Conservation (phyloP, 805 yeast genomes). For the Wickerhamomyces silvicola region DNA sequence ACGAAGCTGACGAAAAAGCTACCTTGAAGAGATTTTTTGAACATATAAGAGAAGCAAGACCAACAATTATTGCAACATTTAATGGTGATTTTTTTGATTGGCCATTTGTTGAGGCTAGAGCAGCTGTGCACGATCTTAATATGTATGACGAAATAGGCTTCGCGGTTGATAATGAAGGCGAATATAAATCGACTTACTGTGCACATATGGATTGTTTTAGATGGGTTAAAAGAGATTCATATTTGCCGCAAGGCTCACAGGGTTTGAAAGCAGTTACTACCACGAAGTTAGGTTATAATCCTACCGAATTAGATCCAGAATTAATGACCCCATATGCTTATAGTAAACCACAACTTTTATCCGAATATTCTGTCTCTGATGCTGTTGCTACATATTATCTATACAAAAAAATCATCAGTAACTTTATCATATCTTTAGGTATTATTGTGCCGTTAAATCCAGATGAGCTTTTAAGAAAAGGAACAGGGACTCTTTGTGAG, state of each 20-base stretch:
- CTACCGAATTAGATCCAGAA: conserved; percentile 95
- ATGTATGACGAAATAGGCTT: conserved; percentile 95
- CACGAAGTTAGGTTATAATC: conserved; percentile 91
- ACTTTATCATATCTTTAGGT: conserved; percentile 91
- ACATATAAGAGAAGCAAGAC: conserved; percentile 80
- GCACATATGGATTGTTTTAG: conserved; percentile 95
- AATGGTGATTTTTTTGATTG: conserved; percentile 99
- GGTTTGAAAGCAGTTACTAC: conserved; percentile 98
- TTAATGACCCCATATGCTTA: conserved; percentile 96
- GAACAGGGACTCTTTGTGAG: conserved; percentile 98
- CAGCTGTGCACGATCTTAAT: conserved; percentile 74
- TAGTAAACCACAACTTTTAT: conserved; percentile 83
- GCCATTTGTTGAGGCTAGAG: conserved; percentile 94
- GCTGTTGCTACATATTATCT: conserved; percentile 98
- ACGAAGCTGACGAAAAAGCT: conserved; percentile 79
- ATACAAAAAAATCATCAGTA: conserved; percentile 95
- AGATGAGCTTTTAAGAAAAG: conserved; percentile 91
- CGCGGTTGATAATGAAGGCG: conserved; percentile 81
- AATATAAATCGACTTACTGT: conserved; percentile 87
- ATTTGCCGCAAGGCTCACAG: conserved; percentile 96
- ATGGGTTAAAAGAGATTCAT: conserved; percentile 98
- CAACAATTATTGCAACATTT: conserved; percentile 96
- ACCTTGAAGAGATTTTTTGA: conserved; percentile 75
- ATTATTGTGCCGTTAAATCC: conserved; percentile 95
- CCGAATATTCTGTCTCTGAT: conserved; percentile 98